Percentiles rank a stretch among this genome's conserved stretches.
phyloP scores from a whole-genome alignment of 768 basidiomycete species.

The Tylopilus balloui region DNA sequence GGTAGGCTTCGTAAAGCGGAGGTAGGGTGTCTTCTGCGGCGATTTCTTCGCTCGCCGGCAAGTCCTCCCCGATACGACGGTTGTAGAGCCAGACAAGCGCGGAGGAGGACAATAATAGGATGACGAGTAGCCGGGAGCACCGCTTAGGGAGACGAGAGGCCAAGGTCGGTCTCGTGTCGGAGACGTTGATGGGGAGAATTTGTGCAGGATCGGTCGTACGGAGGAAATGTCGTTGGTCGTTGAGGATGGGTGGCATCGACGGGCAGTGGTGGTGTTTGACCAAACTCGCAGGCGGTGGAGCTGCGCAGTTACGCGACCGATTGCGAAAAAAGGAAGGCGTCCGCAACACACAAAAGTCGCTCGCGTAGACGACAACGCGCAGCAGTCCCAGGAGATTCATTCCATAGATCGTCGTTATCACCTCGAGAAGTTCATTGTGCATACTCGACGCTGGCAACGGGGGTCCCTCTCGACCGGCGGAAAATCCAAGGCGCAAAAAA shows the following conservation, averaged over 20 bases:
- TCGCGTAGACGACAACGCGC: background rate
- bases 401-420: background rate
- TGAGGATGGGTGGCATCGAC: conserved; percentile 9
- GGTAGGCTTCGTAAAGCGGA: conserved; percentile 43
- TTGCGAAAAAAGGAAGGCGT: conserved; percentile 5
- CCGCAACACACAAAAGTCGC: too few relatives aligned
- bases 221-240: conserved; percentile 2
- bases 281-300: background rate
- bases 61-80: background rate
- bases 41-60: conserved; percentile 4
- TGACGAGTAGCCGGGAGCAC: conserved; percentile 6
- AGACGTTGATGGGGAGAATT: conserved; percentile 15
- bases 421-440: too few relatives aligned
- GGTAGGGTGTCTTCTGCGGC: conserved; percentile 26
- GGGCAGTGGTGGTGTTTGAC: conserved; percentile 7
- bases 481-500: too few relatives aligned
- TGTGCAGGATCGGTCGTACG: conserved; percentile 3
- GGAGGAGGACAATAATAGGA: conserved; percentile 10
- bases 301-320: background rate
- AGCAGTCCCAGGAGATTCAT: background rate
- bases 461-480: too few relatives aligned
- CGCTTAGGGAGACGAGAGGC: conserved; percentile 6
- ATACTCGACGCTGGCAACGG: too few relatives aligned
- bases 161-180: conserved; percentile 4
- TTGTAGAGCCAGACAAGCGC: conserved; percentile 18